Evolutionary conservation across 148 eudicot genomes (phyloP).

Genomic region (Simmondsia chinensis): DNA sequence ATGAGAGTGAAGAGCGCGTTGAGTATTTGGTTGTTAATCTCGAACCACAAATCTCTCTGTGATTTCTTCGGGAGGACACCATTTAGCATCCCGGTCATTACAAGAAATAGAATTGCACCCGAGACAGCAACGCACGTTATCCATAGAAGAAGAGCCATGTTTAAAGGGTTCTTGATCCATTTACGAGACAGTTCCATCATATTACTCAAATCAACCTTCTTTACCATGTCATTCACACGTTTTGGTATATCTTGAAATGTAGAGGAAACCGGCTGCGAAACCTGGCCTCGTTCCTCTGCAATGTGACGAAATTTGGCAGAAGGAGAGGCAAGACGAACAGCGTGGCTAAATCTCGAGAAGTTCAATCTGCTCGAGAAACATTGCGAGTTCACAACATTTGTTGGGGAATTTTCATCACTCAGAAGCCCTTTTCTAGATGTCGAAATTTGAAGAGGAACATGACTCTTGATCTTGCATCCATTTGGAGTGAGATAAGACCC

Average conservation of each 20-base stretch:
- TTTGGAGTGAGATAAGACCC: constrained; percentile 9
- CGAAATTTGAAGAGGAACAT: constrained; percentile 36
- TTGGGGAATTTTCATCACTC: constrained; percentile 24
- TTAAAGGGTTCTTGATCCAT: constrained; percentile 77
- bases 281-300: constrained; percentile 32
- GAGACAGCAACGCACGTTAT: constrained; percentile 59
- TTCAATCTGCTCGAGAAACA: constrained; percentile 33
- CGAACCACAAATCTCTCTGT: constrained; percentile 72
- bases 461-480: constrained; percentile 19
- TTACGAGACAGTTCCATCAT: constrained; percentile 29
- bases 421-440: constrained; percentile 44
- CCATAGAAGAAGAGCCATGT: constrained; percentile 70
- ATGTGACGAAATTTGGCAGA: constrained; percentile 37
- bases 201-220: constrained; percentile 48
- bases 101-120: constrained; percentile 75
- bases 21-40: constrained; percentile 88
- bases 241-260: constrained; percentile 28
- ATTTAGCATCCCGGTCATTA: constrained; percentile 88
- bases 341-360: constrained; percentile 35
- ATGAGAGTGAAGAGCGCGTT: constrained; percentile 87
- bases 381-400: constrained; percentile 5
- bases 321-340: constrained; percentile 25
- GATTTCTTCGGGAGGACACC: constrained; percentile 46
- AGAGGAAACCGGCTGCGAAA: constrained; percentile 33
- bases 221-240: constrained; percentile 26